These are phyloP conservation scores for Cercis canadensis DNA, from an alignment of 306 rosid genomes.

Conservation along the genomic window DNA sequence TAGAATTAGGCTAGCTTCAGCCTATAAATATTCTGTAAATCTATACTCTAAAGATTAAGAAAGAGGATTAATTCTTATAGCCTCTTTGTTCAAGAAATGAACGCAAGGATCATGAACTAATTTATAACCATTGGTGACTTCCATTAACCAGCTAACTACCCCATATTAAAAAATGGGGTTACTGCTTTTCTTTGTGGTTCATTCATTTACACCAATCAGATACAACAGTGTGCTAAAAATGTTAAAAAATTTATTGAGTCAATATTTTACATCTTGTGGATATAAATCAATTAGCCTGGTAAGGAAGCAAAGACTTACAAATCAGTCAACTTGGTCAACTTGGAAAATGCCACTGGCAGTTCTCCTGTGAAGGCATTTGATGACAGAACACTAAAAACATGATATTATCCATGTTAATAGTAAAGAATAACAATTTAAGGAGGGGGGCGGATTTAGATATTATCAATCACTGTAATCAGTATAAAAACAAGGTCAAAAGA, in stretches of 20 bases:
- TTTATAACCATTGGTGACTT: conserved; percentile 18
- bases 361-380: conserved; percentile 85
- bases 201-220: conserved; percentile 9
- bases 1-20: no score
- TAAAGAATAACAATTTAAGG: neutral
- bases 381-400: conserved; percentile 60
- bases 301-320: conserved; percentile 60
- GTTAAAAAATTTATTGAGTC: conserved; percentile 15
- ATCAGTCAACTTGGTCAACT: conserved; percentile 81
- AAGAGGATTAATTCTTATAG: no score
- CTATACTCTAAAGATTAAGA: no score
- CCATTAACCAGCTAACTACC: conserved; percentile 12
- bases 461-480: conserved; percentile 17
- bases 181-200: neutral
- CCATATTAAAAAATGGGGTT: neutral
- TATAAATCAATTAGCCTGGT: conserved; percentile 13
- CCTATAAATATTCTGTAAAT: no score
- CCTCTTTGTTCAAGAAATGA: no score
- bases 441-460: neutral
- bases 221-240: conserved; percentile 13
- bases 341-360: conserved; percentile 67
- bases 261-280: neutral
- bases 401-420: conserved; percentile 33
- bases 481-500: conserved; percentile 24
- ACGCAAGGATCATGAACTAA: neutral